Evolutionary conservation across 352 stramenopile genomes (phyloP).

Genomic region (Halophytophthora batemanensis): DNA sequence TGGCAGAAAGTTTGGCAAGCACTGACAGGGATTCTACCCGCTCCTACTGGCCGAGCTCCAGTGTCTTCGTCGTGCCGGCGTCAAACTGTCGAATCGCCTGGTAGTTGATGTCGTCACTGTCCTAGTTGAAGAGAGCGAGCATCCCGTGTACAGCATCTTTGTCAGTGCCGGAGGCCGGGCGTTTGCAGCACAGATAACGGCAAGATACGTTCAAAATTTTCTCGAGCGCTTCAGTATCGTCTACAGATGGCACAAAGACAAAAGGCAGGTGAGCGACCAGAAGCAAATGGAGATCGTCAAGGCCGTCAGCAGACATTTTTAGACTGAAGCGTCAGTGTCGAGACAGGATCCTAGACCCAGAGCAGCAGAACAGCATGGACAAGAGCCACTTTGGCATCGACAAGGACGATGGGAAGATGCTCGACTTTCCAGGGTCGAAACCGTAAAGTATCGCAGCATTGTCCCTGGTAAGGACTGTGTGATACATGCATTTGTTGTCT

Average conservation of each 20-base stretch:
- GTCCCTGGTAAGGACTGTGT: constrained; percentile 9
- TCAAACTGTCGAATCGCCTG: constrained; percentile 9
- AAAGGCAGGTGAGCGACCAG: constrained; percentile 13
- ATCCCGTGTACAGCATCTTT: constrained; percentile 1
- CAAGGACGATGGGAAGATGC: constrained; percentile 19
- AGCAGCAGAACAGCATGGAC: constrained; percentile 14
- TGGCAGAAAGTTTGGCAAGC: constrained; percentile 1
- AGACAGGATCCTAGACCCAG: neutral
- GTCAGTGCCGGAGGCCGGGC: constrained; percentile 3
- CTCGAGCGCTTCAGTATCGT: constrained; percentile 15
- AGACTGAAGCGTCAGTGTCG: constrained; percentile 11
- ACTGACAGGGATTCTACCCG: constrained; percentile 1
- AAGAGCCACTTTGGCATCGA: constrained; percentile 23
- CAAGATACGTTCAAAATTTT: constrained; percentile 10
- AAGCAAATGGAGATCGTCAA: constrained; percentile 9
- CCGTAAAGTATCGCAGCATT: constrained; percentile 12
- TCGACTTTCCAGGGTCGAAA: constrained; percentile 9
- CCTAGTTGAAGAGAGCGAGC: constrained; percentile 11
- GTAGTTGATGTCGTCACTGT: constrained; percentile 5
- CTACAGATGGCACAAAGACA: constrained; percentile 11
- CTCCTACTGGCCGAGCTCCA: constrained; percentile 2
- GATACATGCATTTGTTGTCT: neutral
- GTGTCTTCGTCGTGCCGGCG: neutral
- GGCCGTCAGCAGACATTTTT: neutral
- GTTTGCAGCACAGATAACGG: constrained; percentile 1